Evolutionary conservation across 2,329 filamentous ascomycete species (phyloP).

Genomic region (Aciculosporium take): DNA sequence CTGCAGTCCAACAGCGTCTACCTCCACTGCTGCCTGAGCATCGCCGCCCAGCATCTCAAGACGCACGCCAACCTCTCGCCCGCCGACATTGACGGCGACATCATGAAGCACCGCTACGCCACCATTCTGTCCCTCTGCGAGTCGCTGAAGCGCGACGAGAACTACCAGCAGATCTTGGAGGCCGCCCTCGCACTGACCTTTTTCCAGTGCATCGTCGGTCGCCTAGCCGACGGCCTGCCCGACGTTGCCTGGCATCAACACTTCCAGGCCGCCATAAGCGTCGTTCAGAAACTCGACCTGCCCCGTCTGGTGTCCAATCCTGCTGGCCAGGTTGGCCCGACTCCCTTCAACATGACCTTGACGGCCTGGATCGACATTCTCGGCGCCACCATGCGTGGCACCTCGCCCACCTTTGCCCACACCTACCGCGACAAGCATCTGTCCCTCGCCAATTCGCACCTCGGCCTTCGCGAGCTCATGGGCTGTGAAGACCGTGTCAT

Average conservation of each 20-base stretch:
- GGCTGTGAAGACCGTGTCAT: conserved; percentile 94
- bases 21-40: conserved; percentile 88
- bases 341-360: conserved; percentile 90
- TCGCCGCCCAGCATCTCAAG: conserved; percentile 85
- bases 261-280: conserved; percentile 76
- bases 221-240: conserved; percentile 67
- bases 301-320: conserved; percentile 50
- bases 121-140: conserved; percentile 79
- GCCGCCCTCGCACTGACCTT: conserved; percentile 91
- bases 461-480: conserved; percentile 84
- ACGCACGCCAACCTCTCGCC: conserved; percentile 45
- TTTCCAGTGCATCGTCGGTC: conserved; percentile 84
- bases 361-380: conserved; percentile 95
- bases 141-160: conserved; percentile 61
- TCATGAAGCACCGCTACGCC: conserved; percentile 80
- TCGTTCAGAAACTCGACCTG: conserved; percentile 75
- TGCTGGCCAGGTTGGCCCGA: conserved; percentile 36
- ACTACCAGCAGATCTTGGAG: conserved; percentile 81
- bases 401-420: conserved; percentile 77
- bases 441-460: conserved; percentile 42
- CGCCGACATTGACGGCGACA: conserved; percentile 74
- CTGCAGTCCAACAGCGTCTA: conserved; percentile 87
- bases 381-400: conserved; percentile 80
- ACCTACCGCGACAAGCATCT: conserved; percentile 93
- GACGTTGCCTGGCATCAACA: conserved; percentile 97